Conservation (phyloP, 2,329 filamentous ascomycete species). For the Aspergillus spinulosporus region DNA sequence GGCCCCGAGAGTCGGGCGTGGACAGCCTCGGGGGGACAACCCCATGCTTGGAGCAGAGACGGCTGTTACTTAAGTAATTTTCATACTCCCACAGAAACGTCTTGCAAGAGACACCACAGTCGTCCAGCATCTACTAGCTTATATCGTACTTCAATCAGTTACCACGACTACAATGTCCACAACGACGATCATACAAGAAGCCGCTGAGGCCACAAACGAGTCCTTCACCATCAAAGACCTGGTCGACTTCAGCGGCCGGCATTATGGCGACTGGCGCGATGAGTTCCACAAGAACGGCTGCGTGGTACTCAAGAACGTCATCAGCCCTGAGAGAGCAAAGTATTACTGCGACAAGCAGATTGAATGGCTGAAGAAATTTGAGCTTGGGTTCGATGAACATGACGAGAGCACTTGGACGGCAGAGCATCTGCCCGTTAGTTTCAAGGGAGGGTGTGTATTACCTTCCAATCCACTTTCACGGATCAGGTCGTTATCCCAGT, state of each 20-base stretch:
- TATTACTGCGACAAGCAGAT: constrained; percentile 45
- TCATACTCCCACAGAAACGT: not conserved
- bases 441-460: constrained; percentile 40
- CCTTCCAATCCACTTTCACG: too few relatives aligned
- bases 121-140: not conserved
- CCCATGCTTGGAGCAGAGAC: too few relatives aligned
- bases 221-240: constrained; percentile 15
- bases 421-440: constrained; percentile 46
- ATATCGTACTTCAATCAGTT: too few relatives aligned
- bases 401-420: constrained; percentile 45
- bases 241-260: constrained; percentile 15
- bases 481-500: too few relatives aligned
- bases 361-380: constrained; percentile 47
- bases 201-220: constrained; percentile 13
- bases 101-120: not conserved
- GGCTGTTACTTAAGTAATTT: constrained; percentile 14
- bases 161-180: constrained; percentile 18
- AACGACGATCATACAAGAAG: constrained; percentile 12
- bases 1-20: not conserved
- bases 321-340: constrained; percentile 39
- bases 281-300: constrained; percentile 4
- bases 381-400: constrained; percentile 42
- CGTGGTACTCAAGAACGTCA: constrained; percentile 35
- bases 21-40: too few relatives aligned
- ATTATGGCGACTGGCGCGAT: constrained; percentile 9